Evolutionary conservation across 1,284 basidiomycete genomes (phyloP), one percentile per base, ranked within the genome.

Genomic region (Apiotrichum siamense): DNA sequence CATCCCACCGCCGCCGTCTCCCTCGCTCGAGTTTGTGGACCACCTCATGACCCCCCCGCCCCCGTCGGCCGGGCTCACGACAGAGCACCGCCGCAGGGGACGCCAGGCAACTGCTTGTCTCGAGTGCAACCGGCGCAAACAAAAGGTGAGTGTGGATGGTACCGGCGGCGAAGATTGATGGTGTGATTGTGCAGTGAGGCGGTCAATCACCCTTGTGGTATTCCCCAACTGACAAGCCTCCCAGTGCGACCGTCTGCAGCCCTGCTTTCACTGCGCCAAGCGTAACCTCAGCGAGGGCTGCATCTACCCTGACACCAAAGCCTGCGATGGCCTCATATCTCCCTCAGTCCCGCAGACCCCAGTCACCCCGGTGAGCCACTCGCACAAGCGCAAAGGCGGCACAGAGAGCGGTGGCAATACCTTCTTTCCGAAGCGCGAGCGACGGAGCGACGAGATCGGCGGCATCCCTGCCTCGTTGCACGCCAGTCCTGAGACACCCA

Each of bases 51-150:
- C 35, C 13, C 49, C n/a, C n/a, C n/a, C n/a, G n/a, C n/a, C n/a
- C n/a, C n/a, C 54, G 2, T 42, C 44, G 23, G 21, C 37, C 29
- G 37, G 23, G n/a, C 39, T 9, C 21, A 36, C 26, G 24, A 24
- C 13, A 32, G 52, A 43, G 13, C 29, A 38, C 1, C 44, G 54
- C 12, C 46, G 58, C 12, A 52, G 60, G 23, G 62, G 62, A 0
- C 47, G 62, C 24, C 52, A 58, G 35, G 52, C 58, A 4, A 64
- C 62, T 0, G 62, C 62, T 1, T 64, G 62, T 29, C 50, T 55
- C 4, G 54, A 62, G 39, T 64, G 62, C 36, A 62, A 64, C 46
- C 36, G 60, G 7, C 55, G 60, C 17, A 64, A 64, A 31, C 60
- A 62, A 35, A 47, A 52, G 41, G 59, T 59, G 41, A 37, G 61